Conservation (phyloP, 106 monocot genomes). For the Allium fistulosum region DNA sequence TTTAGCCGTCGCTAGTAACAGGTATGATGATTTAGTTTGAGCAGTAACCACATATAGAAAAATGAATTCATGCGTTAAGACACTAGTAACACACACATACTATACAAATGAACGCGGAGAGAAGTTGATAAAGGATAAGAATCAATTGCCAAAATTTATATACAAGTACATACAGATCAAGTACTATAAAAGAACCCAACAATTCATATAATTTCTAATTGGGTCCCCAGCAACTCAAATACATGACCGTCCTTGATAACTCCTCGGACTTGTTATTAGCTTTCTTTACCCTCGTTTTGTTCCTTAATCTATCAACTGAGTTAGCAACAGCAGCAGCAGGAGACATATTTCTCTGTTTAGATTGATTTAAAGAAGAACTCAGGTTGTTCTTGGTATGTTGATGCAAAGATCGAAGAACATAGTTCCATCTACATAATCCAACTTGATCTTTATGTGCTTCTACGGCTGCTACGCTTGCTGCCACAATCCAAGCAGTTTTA, state of each 20-base stretch:
- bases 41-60: too few relatives aligned
- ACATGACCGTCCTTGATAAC: constrained; percentile 4
- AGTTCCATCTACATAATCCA: constrained; percentile 46
- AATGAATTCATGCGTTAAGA: too few relatives aligned
- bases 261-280: not conserved
- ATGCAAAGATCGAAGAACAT: constrained; percentile 8
- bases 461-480: constrained; percentile 28
- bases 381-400: constrained; percentile 2
- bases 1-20: too few relatives aligned
- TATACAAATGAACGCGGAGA: too few relatives aligned
- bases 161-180: too few relatives aligned
- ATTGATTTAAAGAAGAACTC: not conserved
- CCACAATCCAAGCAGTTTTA: constrained; percentile 13
- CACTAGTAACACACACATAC: too few relatives aligned
- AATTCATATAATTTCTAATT: not conserved
- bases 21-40: too few relatives aligned
- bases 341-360: not conserved
- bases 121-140: too few relatives aligned
- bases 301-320: constrained; percentile 5
- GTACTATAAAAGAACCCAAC: too few relatives aligned
- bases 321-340: not conserved
- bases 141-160: too few relatives aligned
- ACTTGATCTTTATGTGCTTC: constrained; percentile 39
- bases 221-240: constrained; percentile 17
- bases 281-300: not conserved